These are phyloP conservation scores for Aspergillus phoenicis DNA, from an alignment of 2,329 filamentous ascomycete species.

Conservation along the genomic window DNA sequence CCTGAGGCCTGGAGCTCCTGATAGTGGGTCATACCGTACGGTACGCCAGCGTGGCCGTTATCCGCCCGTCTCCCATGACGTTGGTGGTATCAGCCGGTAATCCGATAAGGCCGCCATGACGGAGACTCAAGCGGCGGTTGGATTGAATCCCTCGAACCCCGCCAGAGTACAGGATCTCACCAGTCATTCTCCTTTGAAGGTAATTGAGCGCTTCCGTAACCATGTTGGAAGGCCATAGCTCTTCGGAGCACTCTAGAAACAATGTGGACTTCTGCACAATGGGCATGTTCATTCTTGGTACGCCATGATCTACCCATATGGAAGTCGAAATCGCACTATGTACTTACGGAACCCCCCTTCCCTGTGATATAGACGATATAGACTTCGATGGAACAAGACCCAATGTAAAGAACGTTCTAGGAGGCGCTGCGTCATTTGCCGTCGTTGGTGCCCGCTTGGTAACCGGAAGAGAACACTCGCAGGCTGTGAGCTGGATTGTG, in stretches of 20 bases:
- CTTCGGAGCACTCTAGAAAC: not conserved
- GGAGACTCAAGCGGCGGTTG: too few species aligned
- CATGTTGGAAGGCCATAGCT: conserved; percentile 22
- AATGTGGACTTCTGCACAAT: conserved; percentile 61
- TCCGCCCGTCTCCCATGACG: conserved; percentile 19
- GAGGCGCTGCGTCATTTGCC: conserved; percentile 84
- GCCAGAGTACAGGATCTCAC: not conserved
- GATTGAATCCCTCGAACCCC: conserved; percentile 2
- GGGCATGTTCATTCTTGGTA: conserved; percentile 67
- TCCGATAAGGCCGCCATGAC: conserved; percentile 14
- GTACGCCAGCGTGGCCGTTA: conserved; percentile 12
- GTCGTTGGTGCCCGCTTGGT: conserved; percentile 87
- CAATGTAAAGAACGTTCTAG: conserved; percentile 74
- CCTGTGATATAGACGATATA: conserved; percentile 72
- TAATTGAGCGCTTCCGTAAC: not conserved
- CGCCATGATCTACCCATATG: conserved; percentile 18
- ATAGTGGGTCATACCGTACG: conserved; percentile 26
- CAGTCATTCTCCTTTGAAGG: not conserved
- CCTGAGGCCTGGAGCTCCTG: conserved; percentile 23
- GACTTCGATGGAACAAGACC: conserved; percentile 73
- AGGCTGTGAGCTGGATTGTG: conserved; percentile 82
- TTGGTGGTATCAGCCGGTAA: conserved; percentile 23
- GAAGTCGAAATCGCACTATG: conserved; percentile 15
- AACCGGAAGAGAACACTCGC: conserved; percentile 68
- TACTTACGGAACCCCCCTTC: conserved; percentile 10